phyloP scores from a whole-genome alignment of 2,329 filamentous ascomycete genomes.

The Penicillium sp. region DNA sequence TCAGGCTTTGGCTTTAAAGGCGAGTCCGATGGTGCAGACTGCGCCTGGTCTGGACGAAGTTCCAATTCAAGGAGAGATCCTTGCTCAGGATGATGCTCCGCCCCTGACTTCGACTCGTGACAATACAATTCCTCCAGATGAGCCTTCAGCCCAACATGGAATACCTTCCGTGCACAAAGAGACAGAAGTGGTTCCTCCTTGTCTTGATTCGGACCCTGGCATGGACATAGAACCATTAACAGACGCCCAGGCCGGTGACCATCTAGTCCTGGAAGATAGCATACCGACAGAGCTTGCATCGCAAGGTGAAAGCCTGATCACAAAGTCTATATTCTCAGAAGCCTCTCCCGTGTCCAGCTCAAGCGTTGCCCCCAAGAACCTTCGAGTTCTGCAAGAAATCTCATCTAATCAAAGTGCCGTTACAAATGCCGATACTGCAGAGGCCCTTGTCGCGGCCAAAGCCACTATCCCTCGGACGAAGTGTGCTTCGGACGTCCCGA shows the following conservation, averaged over 20 bases:
- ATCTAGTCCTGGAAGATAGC: neutral
- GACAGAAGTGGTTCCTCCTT: neutral
- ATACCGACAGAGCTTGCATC: neutral
- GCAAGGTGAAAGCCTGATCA: neutral
- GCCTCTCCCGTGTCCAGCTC: neutral
- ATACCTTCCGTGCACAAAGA: neutral
- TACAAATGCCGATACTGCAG: neutral
- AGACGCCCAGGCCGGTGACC: neutral
- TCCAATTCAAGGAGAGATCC: neutral
- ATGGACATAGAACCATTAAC: neutral
- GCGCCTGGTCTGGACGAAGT: neutral
- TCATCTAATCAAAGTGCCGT: neutral
- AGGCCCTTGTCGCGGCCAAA: neutral
- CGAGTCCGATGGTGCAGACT: neutral
- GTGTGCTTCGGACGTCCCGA: neutral
- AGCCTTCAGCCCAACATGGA: neutral
- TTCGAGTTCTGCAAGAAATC: neutral
- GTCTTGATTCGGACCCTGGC: neutral
- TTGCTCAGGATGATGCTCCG: neutral
- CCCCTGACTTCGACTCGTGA: neutral
- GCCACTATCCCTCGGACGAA: neutral
- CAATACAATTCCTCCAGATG: neutral
- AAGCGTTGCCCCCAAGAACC: neutral
- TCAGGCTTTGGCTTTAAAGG: neutral
- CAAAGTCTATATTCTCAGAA: neutral